A percentile compares a stretch with the other conserved stretches of the same genome.
These are phyloP conservation scores for Saccharum hybrid DNA, from an alignment of 202 grass and related monocot genomes.

Conservation along the genomic window DNA sequence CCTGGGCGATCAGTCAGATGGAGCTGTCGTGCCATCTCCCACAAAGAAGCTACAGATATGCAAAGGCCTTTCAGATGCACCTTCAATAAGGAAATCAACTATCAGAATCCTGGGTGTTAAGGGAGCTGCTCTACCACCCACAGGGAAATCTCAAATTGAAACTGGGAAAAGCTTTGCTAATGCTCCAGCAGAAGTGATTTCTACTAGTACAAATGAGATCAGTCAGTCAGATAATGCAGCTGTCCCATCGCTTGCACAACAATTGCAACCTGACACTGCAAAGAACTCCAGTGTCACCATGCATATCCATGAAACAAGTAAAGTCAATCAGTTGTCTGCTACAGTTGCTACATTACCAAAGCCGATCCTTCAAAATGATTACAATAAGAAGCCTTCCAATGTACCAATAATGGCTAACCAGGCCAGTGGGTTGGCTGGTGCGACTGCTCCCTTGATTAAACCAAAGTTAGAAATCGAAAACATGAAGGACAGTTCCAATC, in stretches of 20 bases:
- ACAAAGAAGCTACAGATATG: constrained; percentile 49
- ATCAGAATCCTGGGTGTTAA: constrained; percentile 45
- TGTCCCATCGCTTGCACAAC: constrained; percentile 23
- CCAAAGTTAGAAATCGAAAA: constrained; percentile 51
- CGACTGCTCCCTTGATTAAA: constrained; percentile 14
- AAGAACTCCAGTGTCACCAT: constrained; percentile 23
- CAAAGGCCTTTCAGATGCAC: constrained; percentile 39
- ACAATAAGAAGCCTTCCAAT: constrained; percentile 22
- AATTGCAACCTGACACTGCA: constrained; percentile 22
- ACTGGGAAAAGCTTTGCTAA: constrained; percentile 32
- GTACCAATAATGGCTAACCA: constrained; percentile 25
- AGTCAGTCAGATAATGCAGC: background rate
- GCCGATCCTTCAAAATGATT: constrained; percentile 16
- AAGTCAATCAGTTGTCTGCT: constrained; percentile 25
- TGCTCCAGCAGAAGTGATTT: constrained; percentile 2
- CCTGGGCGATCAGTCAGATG: constrained; percentile 39
- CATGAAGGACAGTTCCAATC: constrained; percentile 36
- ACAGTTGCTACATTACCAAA: constrained; percentile 32
- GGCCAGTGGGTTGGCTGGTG: background rate
- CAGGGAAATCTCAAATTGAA: constrained; percentile 33
- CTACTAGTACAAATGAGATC: constrained; percentile 10
- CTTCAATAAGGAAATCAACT: constrained; percentile 39
- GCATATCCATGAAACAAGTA: constrained; percentile 32
- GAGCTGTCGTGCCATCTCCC: constrained; percentile 46
- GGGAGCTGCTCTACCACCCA: constrained; percentile 28